Evolutionary conservation across 768 basidiomycete species (phyloP), one percentile per base, ranked within the genome.

Genomic region (Hygrophoropsis aurantiaca): DNA sequence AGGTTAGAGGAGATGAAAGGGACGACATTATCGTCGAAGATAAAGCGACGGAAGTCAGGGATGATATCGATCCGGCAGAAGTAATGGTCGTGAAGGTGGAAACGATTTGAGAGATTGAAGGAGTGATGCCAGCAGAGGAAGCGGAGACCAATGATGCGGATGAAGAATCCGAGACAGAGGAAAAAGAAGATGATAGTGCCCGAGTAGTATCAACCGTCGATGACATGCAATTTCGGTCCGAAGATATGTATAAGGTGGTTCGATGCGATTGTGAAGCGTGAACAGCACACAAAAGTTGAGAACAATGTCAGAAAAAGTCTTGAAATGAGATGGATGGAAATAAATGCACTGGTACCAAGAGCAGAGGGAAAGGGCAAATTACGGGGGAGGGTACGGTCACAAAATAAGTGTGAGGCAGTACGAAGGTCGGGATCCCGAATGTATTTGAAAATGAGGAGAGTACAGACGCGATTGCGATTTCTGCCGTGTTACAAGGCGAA

Each of bases 221-320:
- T 50, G 60, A 52, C 63, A 62, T 64, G 41, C 24, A 35, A 40
- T 50, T 42, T 45, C 39, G n/a, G 46, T 36, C 43, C 18, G 42
- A 33, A 37, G 43, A 25, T 27, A 35, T n/a, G n/a, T 41, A 42
- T 46, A 21, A 46, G 43, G 52, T 36, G 52, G 26, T 35, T 20
- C 24, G 36, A 26, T 26, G 39, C 11, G 37, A 35, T 13, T 16
- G 25, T 47, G 35, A 27, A 27, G 35, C 21, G 58, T 36, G 54
- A 41, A 32, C 18, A 33, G 35, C 44, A 51, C 37, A 47, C 32
- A 45, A 40, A 50, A 45, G 36, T 20, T 36, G 18, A 27, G 40
- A 45, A 11, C 38, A 40, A 42, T 36, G 40, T 42, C 38, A 51
- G 43, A 49, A 38, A 47, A 27, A n/a, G 18, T 32, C 34, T 35